A percentile compares a stretch with the other conserved stretches of the same genome.
These are phyloP conservation scores for Hyparrhenia diplandra DNA, from an alignment of 176 grass and related monocot genomes.

Conservation along the genomic window DNA sequence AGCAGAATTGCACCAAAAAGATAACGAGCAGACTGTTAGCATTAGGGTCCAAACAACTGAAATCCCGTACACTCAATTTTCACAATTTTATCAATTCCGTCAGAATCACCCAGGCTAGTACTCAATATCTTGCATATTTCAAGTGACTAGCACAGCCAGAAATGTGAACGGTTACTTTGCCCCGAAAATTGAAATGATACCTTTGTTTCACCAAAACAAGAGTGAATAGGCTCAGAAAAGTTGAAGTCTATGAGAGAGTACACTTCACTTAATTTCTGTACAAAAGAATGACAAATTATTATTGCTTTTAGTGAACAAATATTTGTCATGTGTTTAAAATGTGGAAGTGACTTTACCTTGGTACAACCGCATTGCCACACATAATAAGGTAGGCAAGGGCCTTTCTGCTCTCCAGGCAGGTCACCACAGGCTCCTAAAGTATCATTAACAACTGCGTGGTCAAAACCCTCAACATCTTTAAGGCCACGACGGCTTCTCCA, in stretches of 20 bases:
- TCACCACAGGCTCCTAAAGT: conserved; percentile 85
- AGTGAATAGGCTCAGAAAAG: conserved; percentile 60
- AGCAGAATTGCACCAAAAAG: background rate
- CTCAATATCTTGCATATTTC: background rate
- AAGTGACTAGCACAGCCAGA: background rate
- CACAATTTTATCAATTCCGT: background rate
- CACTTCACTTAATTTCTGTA: conserved; percentile 67
- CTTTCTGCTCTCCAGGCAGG: conserved; percentile 53
- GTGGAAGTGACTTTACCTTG: conserved; percentile 34
- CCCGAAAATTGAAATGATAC: conserved; percentile 20
- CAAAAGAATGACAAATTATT: background rate
- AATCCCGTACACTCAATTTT: background rate
- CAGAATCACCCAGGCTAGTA: background rate
- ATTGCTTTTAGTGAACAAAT: background rate
- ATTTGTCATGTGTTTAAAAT: background rate
- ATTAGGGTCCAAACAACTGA: background rate
- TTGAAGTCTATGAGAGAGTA: conserved; percentile 75
- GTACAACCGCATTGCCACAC: conserved; percentile 84
- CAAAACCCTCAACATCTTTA: conserved; percentile 74
- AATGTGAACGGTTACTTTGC: background rate
- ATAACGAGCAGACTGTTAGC: background rate
- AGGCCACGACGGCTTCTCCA: conserved; percentile 73
- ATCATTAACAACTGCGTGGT: conserved; percentile 69
- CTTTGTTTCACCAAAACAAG: conserved; percentile 76
- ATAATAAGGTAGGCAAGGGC: conserved; percentile 72